Conservation (phyloP, 2,329 filamentous ascomycete genomes). For the Fusarium sp. region DNA sequence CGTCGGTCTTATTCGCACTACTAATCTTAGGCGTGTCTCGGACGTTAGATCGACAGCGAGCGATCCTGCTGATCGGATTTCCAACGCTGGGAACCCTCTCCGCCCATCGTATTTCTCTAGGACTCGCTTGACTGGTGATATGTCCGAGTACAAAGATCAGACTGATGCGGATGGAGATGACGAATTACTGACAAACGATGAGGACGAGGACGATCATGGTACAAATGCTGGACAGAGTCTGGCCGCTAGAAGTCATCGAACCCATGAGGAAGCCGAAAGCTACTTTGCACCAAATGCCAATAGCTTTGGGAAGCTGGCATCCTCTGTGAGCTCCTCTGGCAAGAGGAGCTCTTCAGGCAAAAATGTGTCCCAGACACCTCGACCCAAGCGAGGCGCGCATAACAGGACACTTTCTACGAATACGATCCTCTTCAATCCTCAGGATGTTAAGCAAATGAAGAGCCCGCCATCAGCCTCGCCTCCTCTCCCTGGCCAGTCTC, state of each 20-base stretch:
- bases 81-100: conserved; percentile 60
- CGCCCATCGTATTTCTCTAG: conserved; percentile 52
- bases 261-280: conserved; percentile 57
- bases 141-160: conserved; percentile 67
- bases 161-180: conserved; percentile 92
- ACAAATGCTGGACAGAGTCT: conserved; percentile 58
- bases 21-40: conserved; percentile 64
- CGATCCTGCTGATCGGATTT: conserved; percentile 73
- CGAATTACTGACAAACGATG: conserved; percentile 86
- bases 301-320: conserved; percentile 56
- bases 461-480: conserved; percentile 62
- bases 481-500: conserved; percentile 49
- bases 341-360: conserved; percentile 50
- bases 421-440: conserved; percentile 86
- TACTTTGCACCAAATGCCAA: conserved; percentile 68
- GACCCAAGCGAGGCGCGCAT: conserved; percentile 65
- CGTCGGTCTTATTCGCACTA: conserved; percentile 62
- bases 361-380: conserved; percentile 51
- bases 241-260: conserved; percentile 45
- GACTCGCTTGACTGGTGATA: conserved; percentile 53
- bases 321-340: conserved; percentile 53
- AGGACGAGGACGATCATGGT: conserved; percentile 71
- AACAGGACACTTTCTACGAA: conserved; percentile 82
- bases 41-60: conserved; percentile 72
- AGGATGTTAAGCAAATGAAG: conserved; percentile 56